These are phyloP conservation scores for Suhomyces tanzawaensis DNA, from an alignment of 805 yeast species.

Conservation along the genomic window DNA sequence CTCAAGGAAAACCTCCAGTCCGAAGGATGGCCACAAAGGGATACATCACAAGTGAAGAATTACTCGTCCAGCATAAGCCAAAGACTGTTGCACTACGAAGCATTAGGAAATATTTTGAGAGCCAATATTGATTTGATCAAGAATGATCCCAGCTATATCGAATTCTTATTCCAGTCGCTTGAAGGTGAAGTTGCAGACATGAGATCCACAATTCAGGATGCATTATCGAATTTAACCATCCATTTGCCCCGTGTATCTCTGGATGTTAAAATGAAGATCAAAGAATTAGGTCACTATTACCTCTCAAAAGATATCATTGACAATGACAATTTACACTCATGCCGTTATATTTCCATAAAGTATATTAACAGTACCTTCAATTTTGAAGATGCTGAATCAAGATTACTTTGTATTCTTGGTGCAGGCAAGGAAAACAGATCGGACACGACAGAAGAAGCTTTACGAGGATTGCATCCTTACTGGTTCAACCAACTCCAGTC, in stretches of 20 bases:
- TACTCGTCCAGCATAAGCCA: slow-evolving; percentile 38
- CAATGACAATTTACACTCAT: slow-evolving; percentile 38
- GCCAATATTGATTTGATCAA: slow-evolving; percentile 41
- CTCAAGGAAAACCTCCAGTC: slow-evolving; percentile 50
- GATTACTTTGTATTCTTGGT: slow-evolving; percentile 68
- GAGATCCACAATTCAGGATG: slow-evolving; percentile 67
- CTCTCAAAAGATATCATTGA: slow-evolving; percentile 17
- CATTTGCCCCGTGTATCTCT: slow-evolving; percentile 43
- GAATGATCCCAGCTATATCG: slow-evolving; percentile 50
- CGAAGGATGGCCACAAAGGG: slow-evolving; percentile 61
- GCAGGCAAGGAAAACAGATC: slow-evolving; percentile 54
- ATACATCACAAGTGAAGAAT: slow-evolving; percentile 32
- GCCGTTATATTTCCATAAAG: slow-evolving; percentile 64
- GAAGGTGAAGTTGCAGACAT: slow-evolving; percentile 62
- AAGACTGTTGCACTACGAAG: slow-evolving; percentile 70
- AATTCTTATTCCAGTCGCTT: slow-evolving; percentile 69
- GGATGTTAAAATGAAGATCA: slow-evolving; percentile 42
- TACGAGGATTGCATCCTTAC: slow-evolving; percentile 77
- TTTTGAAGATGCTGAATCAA: slow-evolving; percentile 64
- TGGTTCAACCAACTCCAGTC: slow-evolving; percentile 61
- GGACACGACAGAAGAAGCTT: slow-evolving; percentile 78
- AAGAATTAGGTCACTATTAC: slow-evolving; percentile 31
- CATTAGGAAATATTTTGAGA: slow-evolving; percentile 64
- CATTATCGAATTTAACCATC: slow-evolving; percentile 57
- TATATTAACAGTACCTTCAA: slow-evolving; percentile 62